Conservation (phyloP, 768 basidiomycete species). For the Boletus sp. region DNA sequence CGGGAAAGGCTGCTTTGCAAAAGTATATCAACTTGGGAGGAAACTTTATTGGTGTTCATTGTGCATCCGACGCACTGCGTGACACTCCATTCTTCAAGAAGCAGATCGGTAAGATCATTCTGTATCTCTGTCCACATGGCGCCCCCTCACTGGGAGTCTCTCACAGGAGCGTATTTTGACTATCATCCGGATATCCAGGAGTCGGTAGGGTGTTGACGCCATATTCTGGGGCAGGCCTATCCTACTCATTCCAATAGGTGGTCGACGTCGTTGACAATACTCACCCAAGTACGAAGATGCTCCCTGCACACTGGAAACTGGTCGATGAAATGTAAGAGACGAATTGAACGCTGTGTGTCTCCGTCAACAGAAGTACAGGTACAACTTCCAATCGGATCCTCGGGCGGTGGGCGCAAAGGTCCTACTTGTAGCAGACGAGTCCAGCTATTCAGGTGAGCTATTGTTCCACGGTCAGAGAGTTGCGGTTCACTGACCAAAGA, state of each 20-base stretch:
- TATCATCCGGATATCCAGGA: constrained; percentile 65
- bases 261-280: constrained; percentile 53
- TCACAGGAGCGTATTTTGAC: constrained; percentile 61
- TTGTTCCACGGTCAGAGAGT: not conserved
- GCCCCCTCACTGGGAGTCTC: not conserved
- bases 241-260: constrained; percentile 36
- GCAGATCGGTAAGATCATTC: constrained; percentile 46
- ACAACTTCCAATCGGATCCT: constrained; percentile 73
- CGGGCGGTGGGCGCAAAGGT: constrained; percentile 58
- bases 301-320: constrained; percentile 51
- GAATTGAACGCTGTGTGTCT: constrained; percentile 2
- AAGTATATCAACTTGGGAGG: constrained; percentile 65
- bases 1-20: constrained; percentile 59
- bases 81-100: constrained; percentile 54
- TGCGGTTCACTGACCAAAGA: not conserved
- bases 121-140: not conserved
- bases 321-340: constrained; percentile 56
- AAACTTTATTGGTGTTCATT: constrained; percentile 67
- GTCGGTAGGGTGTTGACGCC: constrained; percentile 44
- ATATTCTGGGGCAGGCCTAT: not conserved
- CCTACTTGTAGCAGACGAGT: constrained; percentile 62
- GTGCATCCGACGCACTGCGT: constrained; percentile 57
- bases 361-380: constrained; percentile 37
- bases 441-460: constrained; percentile 52
- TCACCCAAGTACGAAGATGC: constrained; percentile 59